These are phyloP conservation scores for Rhizopogon salebrosus DNA, from an alignment of 768 basidiomycete genomes.

Conservation along the genomic window DNA sequence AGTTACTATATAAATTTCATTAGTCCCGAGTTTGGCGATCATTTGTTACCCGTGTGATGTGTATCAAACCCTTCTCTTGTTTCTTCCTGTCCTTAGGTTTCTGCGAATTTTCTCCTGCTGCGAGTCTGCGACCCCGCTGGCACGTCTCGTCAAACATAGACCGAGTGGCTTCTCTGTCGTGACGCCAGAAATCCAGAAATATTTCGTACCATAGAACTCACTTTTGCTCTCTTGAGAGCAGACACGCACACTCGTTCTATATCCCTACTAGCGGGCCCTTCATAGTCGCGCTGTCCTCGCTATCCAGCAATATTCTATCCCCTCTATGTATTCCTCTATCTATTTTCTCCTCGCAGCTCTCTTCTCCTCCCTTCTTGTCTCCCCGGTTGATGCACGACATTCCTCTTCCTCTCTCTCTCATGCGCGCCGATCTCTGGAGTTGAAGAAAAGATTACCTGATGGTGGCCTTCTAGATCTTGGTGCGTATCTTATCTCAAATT, in stretches of 20 bases:
- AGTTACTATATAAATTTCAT: background rate
- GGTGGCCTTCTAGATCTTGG: conserved; percentile 6
- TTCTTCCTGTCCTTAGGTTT: conserved; percentile 7
- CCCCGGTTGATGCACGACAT: conserved; percentile 31
- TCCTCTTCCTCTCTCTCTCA: conserved; percentile 33
- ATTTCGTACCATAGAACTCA: background rate
- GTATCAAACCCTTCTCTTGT: conserved; percentile 6
- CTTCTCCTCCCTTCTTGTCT: conserved; percentile 16
- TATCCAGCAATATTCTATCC: conserved; percentile 27
- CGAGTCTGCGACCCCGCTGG: conserved; percentile 13
- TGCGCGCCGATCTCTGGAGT: conserved; percentile 26
- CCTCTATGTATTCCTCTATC: conserved; percentile 18
- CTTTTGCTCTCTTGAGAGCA: conserved; percentile 8
- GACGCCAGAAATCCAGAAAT: conserved; percentile 9
- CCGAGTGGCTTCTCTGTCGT: conserved; percentile 9
- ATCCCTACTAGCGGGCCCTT: conserved; percentile 17
- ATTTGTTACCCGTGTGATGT: conserved; percentile 10
- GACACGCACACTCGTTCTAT: conserved; percentile 37
- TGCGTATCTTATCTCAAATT: conserved; percentile 11
- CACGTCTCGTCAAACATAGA: conserved; percentile 6
- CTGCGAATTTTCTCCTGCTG: conserved; percentile 12
- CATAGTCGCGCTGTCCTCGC: conserved; percentile 27
- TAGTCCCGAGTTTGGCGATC: no score
- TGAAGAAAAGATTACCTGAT: conserved; percentile 17
- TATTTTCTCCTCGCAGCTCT: conserved; percentile 24